Percentiles rank a stretch among this genome's conserved stretches.
Conservation (phyloP, 2,329 filamentous ascomycete genomes). For the Exophiala sp. region DNA sequence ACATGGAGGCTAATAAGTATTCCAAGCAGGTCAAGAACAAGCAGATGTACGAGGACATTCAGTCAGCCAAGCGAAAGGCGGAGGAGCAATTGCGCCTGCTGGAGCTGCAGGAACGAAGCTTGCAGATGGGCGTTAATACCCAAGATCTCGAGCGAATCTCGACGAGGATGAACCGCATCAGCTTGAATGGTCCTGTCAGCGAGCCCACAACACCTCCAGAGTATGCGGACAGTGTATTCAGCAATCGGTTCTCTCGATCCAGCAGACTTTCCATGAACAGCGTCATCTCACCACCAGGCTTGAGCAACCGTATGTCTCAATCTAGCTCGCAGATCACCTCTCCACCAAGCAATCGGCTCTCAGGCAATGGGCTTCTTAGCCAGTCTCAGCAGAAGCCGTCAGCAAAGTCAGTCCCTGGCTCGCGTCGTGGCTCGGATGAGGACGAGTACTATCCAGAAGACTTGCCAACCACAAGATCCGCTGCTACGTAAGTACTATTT, state of each 20-base stretch:
- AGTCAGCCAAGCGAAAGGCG: slow-evolving; percentile 83
- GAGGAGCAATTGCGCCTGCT: slow-evolving; percentile 89
- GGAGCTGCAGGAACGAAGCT: slow-evolving; percentile 49
- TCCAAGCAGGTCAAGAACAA: slow-evolving; percentile 79
- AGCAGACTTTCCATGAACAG: slow-evolving; percentile 88
- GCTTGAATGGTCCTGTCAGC: slow-evolving; percentile 67
- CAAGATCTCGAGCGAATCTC: slow-evolving; percentile 82
- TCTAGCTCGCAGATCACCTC: slow-evolving; percentile 79
- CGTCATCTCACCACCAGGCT: slow-evolving; percentile 73
- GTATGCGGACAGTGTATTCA: slow-evolving; percentile 77
- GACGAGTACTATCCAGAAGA: slow-evolving; percentile 71
- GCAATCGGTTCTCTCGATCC: slow-evolving; percentile 74
- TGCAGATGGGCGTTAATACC: slow-evolving; percentile 73
- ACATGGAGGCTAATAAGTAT: slow-evolving; percentile 46
- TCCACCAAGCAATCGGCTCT: slow-evolving; percentile 63
- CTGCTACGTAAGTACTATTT: slow-evolving; percentile 67
- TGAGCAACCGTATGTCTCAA: slow-evolving; percentile 69
- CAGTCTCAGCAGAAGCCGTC: slow-evolving; percentile 56
- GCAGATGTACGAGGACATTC: slow-evolving; percentile 83
- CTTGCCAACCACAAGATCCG: slow-evolving; percentile 63
- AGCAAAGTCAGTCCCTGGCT: slow-evolving; percentile 80
- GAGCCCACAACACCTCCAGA: slow-evolving; percentile 96
- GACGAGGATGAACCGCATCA: slow-evolving; percentile 48
- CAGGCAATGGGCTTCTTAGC: slow-evolving; percentile 37
- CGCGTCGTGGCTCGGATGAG: slow-evolving; percentile 84